phyloP scores from a whole-genome alignment of 495 filamentous ascomycete species.

The Aspergillus mulundensis region DNA sequence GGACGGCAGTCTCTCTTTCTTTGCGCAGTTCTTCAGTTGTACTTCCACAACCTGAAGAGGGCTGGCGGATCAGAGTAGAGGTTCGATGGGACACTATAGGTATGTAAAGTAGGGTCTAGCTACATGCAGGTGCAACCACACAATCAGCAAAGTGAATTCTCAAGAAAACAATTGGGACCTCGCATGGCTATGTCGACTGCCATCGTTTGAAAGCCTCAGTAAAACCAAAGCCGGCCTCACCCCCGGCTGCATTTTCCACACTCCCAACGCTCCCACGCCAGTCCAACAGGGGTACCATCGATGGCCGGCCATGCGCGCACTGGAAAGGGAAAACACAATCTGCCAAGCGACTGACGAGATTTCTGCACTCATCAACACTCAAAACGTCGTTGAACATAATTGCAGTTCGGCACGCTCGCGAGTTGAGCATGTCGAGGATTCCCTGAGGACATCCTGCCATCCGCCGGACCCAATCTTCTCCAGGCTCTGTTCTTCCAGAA shows the following conservation, averaged over 20 bases:
- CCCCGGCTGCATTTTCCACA: not conserved
- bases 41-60: too few species aligned
- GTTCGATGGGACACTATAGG: too few species aligned
- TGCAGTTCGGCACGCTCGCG: constrained; percentile 81
- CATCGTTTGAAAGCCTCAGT: constrained; percentile 21
- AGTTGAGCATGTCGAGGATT: constrained; percentile 85
- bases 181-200: not conserved
- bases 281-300: constrained; percentile 69
- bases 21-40: too few species aligned
- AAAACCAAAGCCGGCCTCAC: constrained; percentile 7
- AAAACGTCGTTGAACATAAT: constrained; percentile 96
- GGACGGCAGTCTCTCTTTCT: too few species aligned
- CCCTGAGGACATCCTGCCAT: constrained; percentile 68
- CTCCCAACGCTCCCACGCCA: constrained; percentile 22
- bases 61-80: too few species aligned
- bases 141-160: not conserved
- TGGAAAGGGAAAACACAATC: constrained; percentile 83
- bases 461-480: constrained; percentile 49
- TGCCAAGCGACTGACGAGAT: constrained; percentile 58
- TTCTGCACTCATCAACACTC: constrained; percentile 58
- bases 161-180: not conserved
- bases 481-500: not conserved
- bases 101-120: too few species aligned
- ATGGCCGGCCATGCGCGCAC: constrained; percentile 82
- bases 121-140: too few species aligned